Conservation (phyloP, 768 basidiomycete genomes). For the Phanerodontia chrysosporium region DNA sequence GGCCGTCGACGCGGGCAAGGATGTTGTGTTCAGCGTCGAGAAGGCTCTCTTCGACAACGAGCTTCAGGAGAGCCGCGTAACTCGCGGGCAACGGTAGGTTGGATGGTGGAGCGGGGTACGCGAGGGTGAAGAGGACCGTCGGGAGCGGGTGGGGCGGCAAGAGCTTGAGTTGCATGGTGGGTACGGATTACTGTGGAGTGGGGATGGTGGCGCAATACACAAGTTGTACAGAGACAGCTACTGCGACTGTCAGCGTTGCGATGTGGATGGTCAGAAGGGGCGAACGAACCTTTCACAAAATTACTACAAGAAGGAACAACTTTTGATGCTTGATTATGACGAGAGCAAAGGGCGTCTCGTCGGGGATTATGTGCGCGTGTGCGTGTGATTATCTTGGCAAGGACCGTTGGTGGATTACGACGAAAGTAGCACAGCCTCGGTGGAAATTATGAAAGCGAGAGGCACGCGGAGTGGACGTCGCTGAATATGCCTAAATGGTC, state of each 20-base stretch:
- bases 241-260: not conserved
- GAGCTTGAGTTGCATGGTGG: constrained; percentile 56
- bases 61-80: constrained; percentile 51
- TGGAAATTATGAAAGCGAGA: not conserved
- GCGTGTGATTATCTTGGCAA: not conserved
- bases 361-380: not conserved
- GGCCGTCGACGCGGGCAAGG: constrained; percentile 10
- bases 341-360: not conserved
- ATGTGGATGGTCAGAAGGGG: not conserved
- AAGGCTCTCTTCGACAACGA: not conserved
- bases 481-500: not conserved
- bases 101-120: constrained; percentile 40
- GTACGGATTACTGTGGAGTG: not conserved
- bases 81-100: constrained; percentile 42
- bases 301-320: not conserved
- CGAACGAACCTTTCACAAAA: not conserved
- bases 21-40: constrained; percentile 24
- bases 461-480: not conserved
- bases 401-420: not conserved
- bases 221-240: not conserved
- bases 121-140: constrained; percentile 54
- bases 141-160: constrained; percentile 40
- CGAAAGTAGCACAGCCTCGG: not conserved
- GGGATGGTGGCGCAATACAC: not conserved
- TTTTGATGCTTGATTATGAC: not conserved